phyloP scores from a whole-genome alignment of 2,329 filamentous ascomycete species.

The Scopulariopsis brevicaulis region DNA sequence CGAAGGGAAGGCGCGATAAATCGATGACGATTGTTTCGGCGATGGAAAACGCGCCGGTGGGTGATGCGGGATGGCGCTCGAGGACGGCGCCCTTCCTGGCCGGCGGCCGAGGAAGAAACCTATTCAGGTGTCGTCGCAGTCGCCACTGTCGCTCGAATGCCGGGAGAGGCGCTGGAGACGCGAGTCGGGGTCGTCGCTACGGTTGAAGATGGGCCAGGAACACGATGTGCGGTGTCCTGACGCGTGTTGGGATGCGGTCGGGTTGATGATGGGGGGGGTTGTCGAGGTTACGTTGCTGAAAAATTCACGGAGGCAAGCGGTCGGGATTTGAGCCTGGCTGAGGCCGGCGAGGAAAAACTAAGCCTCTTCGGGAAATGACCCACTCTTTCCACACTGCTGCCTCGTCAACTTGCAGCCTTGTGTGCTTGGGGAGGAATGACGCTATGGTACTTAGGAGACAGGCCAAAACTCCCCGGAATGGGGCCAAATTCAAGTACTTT shows the following conservation, averaged over 20 bases:
- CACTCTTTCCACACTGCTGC: not conserved
- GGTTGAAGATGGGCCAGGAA: conserved; percentile 9
- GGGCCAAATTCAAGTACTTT: not conserved
- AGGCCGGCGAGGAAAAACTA: conserved; percentile 2
- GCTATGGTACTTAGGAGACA: not conserved
- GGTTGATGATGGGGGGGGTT: conserved; percentile 6
- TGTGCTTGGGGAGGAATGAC: not conserved
- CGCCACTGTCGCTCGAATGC: conserved; percentile 28
- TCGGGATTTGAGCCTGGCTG: conserved; percentile 7
- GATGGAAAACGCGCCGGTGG: conserved; percentile 20
- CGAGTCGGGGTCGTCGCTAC: conserved; percentile 8
- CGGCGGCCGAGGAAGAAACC: conserved; percentile 33
- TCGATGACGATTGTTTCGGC: conserved; percentile 4
- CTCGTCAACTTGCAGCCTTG: not conserved
- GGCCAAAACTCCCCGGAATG: not conserved
- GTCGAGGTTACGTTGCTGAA: conserved; percentile 8
- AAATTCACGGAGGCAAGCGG: conserved; percentile 9
- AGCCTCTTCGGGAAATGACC: conserved; percentile 1
- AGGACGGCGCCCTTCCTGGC: conserved; percentile 30
- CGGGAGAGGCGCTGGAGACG: conserved; percentile 20
- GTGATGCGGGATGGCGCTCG: conserved; percentile 27
- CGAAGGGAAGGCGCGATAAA: not conserved
- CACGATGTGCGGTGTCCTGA: conserved; percentile 33
- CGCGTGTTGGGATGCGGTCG: conserved; percentile 38
- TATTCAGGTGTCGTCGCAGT: conserved; percentile 29